Evolutionary conservation across 805 yeast genomes (phyloP).

Genomic region (Starmerella sirachaensis): DNA sequence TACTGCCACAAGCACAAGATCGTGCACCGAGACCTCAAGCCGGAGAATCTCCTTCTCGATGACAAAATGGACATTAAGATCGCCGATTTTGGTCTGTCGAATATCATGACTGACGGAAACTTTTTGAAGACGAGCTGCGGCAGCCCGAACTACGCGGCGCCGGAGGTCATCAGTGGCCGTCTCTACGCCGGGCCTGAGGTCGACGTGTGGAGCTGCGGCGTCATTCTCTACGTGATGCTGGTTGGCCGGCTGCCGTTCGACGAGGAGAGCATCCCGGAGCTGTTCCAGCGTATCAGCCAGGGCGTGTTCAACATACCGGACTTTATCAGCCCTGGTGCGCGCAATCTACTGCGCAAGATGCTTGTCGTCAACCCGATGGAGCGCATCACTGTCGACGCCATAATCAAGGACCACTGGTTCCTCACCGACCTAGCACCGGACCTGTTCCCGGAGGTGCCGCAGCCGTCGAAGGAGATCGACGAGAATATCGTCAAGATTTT

Average conservation of each 20-base stretch:
- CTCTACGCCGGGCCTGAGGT: constrained; percentile 97
- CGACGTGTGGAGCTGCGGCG: constrained; percentile 97
- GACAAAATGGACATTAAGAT: constrained; percentile 86
- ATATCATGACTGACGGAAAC: constrained; percentile 96
- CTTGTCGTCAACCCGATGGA: constrained; percentile 88
- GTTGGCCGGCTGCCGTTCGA: constrained; percentile 94
- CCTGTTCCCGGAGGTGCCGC: constrained; percentile 46
- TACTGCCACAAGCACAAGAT: constrained; percentile 94
- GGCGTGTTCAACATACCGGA: constrained; percentile 89
- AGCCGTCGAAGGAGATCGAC: constrained; percentile 35
- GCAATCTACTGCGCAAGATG: constrained; percentile 73
- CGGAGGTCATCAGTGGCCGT: constrained; percentile 90
- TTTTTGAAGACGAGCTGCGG: constrained; percentile 92
- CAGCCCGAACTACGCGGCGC: constrained; percentile 95
- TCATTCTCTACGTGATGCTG: constrained; percentile 84
- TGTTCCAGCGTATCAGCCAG: constrained; percentile 81
- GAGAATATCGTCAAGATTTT: constrained; percentile 65
- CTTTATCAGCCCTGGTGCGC: constrained; percentile 75
- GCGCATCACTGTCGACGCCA: constrained; percentile 83
- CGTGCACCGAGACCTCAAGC: constrained; percentile 93
- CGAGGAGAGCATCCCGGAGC: constrained; percentile 89
- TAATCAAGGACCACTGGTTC: constrained; percentile 92
- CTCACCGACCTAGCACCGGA: constrained; percentile 68
- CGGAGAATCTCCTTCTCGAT: constrained; percentile 81
- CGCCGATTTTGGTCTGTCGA: constrained; percentile 90